phyloP scores from a whole-genome alignment of 495 filamentous ascomycete genomes.

The Podospora conica region DNA sequence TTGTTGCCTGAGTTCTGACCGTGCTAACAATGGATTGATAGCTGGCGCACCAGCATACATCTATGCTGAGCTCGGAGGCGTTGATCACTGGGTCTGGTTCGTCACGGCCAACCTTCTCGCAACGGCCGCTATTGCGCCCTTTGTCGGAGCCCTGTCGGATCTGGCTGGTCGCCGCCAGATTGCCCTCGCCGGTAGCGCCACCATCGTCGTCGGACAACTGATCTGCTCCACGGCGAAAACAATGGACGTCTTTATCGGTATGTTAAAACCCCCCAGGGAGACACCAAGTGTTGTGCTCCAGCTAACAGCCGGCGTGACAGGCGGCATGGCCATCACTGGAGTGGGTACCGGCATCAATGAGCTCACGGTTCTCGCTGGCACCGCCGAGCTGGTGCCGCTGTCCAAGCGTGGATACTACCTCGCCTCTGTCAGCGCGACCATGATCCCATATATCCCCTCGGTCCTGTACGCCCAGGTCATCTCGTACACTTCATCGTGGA shows the following conservation, averaged over 20 bases:
- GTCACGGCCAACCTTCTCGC: slow-evolving; percentile 61
- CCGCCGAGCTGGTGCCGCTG: slow-evolving; percentile 63
- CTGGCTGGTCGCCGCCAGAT: slow-evolving; percentile 62
- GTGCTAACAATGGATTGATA: neutral
- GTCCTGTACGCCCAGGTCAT: slow-evolving; percentile 69
- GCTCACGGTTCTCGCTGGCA: slow-evolving; percentile 39
- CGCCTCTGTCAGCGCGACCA: slow-evolving; percentile 59
- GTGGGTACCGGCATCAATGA: slow-evolving; percentile 16
- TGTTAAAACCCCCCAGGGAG: slow-evolving; percentile 3
- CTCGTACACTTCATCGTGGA: slow-evolving; percentile 52
- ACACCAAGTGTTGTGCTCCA: neutral
- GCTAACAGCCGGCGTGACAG: slow-evolving; percentile 13
- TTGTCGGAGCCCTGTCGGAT: slow-evolving; percentile 67
- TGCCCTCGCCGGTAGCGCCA: slow-evolving; percentile 52
- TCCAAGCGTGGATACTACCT: slow-evolving; percentile 63
- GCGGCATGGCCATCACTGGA: slow-evolving; percentile 17
- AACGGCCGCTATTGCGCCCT: slow-evolving; percentile 63
- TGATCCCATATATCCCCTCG: slow-evolving; percentile 61
- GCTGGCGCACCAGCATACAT: slow-evolving; percentile 37
- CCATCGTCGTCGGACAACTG: slow-evolving; percentile 62
- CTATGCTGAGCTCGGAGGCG: slow-evolving; percentile 58
- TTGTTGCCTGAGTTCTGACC: neutral
- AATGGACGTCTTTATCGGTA: slow-evolving; percentile 68
- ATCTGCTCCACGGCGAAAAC: slow-evolving; percentile 55
- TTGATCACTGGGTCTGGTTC: slow-evolving; percentile 68